Evolutionary conservation across 1,284 basidiomycete species (phyloP).

Genomic region (Stereum hirsutum): DNA sequence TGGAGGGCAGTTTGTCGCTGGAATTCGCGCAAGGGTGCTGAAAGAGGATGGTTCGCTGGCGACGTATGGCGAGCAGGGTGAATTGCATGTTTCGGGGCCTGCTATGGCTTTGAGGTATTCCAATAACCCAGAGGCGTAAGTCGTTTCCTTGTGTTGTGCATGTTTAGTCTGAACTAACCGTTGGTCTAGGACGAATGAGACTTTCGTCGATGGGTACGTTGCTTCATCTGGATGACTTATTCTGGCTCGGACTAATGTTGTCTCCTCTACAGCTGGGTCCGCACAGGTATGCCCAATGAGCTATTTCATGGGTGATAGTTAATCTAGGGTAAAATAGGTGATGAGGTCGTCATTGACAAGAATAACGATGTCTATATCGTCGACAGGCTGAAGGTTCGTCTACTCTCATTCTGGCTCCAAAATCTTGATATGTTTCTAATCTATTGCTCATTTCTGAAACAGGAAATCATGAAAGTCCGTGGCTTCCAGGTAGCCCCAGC

Average conservation of each 20-base stretch:
- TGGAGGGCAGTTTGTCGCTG: conserved; percentile 29
- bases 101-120: conserved; percentile 33
- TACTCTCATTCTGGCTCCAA: not conserved
- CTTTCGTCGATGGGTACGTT: conserved; percentile 28
- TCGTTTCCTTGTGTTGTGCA: not conserved
- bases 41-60: conserved; percentile 29
- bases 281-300: no score
- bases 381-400: conserved; percentile 31
- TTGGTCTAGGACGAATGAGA: conserved; percentile 27
- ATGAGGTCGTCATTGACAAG: conserved; percentile 30
- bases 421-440: no score
- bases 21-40: conserved; percentile 26
- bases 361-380: conserved; percentile 32
- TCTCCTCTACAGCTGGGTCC: conserved; percentile 26
- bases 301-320: no score
- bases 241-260: conserved; percentile 1
- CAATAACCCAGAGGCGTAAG: conserved; percentile 33
- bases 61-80: conserved; percentile 29
- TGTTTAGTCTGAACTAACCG: not conserved
- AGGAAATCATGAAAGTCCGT: conserved; percentile 59
- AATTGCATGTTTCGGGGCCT: conserved; percentile 31
- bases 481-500: conserved; percentile 52
- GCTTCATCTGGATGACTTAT: not conserved
- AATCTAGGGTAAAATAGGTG: no score
- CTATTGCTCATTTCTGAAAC: not conserved